Conservation (phyloP, 495 filamentous ascomycete genomes). For the Xylaria longipes region DNA sequence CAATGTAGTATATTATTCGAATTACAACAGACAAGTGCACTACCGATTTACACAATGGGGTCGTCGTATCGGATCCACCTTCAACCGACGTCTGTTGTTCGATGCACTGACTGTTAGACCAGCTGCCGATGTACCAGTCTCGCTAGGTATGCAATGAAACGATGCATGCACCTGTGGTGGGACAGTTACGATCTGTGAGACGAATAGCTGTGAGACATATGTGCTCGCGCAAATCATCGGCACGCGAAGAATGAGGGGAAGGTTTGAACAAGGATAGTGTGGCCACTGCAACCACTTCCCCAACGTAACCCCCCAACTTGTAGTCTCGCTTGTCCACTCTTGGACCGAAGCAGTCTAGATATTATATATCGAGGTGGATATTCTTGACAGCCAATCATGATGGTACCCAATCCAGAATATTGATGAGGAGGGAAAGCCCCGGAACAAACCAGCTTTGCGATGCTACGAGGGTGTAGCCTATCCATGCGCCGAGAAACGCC, state of each 20-base stretch:
- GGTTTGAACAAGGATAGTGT: not conserved
- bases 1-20: not conserved
- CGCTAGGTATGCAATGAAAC: not conserved
- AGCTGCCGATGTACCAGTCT: not conserved
- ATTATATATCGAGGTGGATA: not conserved
- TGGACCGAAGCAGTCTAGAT: not conserved
- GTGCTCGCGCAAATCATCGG: not conserved
- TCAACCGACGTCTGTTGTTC: too few species aligned
- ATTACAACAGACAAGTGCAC: not conserved
- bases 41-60: not conserved
- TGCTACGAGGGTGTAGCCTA: not conserved
- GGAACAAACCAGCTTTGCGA: not conserved
- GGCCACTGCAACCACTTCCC: not conserved
- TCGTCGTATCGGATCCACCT: not conserved
- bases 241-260: slow-evolving; percentile 3
- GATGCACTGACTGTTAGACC: not conserved
- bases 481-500: not conserved
- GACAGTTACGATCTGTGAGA: not conserved
- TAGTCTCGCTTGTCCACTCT: not conserved
- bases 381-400: not conserved
- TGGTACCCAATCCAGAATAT: not conserved
- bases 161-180: not conserved
- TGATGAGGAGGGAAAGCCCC: not conserved
- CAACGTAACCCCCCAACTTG: not conserved
- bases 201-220: not conserved